A percentile compares a stretch with the other conserved stretches of the same genome.
Conservation (phyloP, 192 early-diverging fungal species). For the Coemansia sp. region DNA sequence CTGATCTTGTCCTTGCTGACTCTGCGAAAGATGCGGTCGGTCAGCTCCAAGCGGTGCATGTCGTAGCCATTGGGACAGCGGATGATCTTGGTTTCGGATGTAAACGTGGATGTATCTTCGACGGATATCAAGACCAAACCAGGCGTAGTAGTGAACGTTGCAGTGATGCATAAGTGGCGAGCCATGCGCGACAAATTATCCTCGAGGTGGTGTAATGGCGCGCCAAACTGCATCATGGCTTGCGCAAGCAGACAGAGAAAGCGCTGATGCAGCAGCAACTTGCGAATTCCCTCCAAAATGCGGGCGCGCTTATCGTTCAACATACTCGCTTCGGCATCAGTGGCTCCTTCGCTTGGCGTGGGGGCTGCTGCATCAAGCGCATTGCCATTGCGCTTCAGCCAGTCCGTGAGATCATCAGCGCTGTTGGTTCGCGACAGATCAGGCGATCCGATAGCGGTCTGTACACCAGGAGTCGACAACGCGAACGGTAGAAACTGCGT, state of each 20-base stretch:
- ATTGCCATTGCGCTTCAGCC: constrained; percentile 14
- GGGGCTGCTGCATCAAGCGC: neutral
- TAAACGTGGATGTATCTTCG: constrained; percentile 65
- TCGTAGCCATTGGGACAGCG: constrained; percentile 60
- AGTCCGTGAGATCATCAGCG: constrained; percentile 15
- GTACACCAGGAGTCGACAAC: constrained; percentile 23
- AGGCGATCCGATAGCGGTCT: constrained; percentile 19
- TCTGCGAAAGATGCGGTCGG: constrained; percentile 62
- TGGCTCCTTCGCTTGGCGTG: neutral
- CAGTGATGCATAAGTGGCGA: constrained; percentile 56
- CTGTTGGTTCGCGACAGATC: constrained; percentile 14
- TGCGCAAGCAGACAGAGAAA: constrained; percentile 62
- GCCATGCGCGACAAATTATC: constrained; percentile 61
- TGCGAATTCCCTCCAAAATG: constrained; percentile 28
- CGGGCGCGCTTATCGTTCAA: constrained; percentile 9
- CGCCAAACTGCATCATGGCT: constrained; percentile 66
- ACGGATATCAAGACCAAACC: constrained; percentile 67
- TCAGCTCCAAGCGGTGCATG: constrained; percentile 63
- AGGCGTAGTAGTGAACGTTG: constrained; percentile 65
- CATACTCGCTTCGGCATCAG: neutral
- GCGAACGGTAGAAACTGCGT: constrained; percentile 34
- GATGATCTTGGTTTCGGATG: constrained; percentile 71
- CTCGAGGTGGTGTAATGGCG: constrained; percentile 66
- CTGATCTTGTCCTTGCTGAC: constrained; percentile 60
- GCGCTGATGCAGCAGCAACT: constrained; percentile 64